These are phyloP conservation scores for Strobilomyces echinocephalus DNA, from an alignment of 768 basidiomycete species.

Conservation along the genomic window DNA sequence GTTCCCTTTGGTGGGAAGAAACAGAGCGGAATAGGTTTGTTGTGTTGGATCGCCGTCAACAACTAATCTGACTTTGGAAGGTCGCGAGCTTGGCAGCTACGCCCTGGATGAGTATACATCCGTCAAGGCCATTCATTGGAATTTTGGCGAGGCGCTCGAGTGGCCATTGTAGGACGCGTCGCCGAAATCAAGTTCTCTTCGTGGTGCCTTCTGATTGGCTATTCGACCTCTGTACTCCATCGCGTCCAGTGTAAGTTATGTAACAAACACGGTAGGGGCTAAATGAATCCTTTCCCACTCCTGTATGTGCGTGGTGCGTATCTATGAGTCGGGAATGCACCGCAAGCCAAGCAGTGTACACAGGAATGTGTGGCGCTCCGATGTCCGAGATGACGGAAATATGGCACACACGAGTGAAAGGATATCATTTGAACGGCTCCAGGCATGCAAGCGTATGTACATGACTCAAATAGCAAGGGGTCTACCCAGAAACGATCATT, in stretches of 20 bases:
- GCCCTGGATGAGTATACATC: slow-evolving; percentile 83
- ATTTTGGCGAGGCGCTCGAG: slow-evolving; percentile 73
- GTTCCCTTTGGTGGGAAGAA: slow-evolving; percentile 97
- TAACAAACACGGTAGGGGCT: background rate
- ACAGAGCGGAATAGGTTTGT: slow-evolving; percentile 76
- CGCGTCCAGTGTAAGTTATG: slow-evolving; percentile 16
- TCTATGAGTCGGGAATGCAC: slow-evolving; percentile 3
- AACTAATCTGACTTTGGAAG: slow-evolving; percentile 35
- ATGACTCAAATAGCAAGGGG: background rate
- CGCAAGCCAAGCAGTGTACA: slow-evolving; percentile 6
- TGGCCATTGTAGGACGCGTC: slow-evolving; percentile 58
- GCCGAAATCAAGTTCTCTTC: background rate
- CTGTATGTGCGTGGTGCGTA: slow-evolving; percentile 1
- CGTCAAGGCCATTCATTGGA: slow-evolving; percentile 82
- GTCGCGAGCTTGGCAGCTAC: slow-evolving; percentile 82
- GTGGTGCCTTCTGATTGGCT: background rate
- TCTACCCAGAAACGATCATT: slow-evolving; percentile 1
- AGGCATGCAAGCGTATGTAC: background rate
- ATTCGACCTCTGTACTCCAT: background rate
- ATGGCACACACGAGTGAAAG: slow-evolving; percentile 23
- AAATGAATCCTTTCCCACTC: slow-evolving; percentile 13
- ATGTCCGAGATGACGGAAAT: slow-evolving; percentile 17
- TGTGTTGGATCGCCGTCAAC: background rate
- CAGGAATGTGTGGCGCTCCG: slow-evolving; percentile 10
- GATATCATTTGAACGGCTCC: slow-evolving; percentile 7